Base-by-base conservation (phyloP, 352 stramenopile species). In the Globisporangium iwayamae region DNA sequence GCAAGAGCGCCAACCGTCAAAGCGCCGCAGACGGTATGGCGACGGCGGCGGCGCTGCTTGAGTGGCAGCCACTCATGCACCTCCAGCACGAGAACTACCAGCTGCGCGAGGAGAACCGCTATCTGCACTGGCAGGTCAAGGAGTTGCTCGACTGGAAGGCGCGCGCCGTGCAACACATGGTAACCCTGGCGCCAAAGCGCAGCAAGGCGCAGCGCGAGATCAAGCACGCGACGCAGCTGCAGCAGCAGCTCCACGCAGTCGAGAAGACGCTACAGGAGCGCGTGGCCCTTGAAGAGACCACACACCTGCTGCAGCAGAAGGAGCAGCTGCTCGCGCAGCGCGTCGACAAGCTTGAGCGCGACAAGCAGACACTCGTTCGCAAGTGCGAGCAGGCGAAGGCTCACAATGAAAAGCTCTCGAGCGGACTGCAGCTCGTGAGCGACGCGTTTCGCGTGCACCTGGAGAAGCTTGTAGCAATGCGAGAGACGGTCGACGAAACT, bases 61-160 rank as follows among this genome's bases (percentile, higher is more conserved):
- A 81, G 14, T 88, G 71, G 59, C 75, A 87, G 68, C 78, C 78
- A 3, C 66, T 90, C 63, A 69, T 83, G 48, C 71, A 83, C 47
- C 70, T 90, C 3, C 71, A 90, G 64, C 79, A 84, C 55, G 76
- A 83, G 32, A 90, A 90, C 69, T 90, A 81, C 58, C 69, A 84
- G 28, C 59, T 90, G 32, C 81, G 78, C 18, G 78, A 88, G 36
- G 75, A 88, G 66, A 87, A 83, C 52, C 70, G 74, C 32, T 30
- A 66, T 47, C 41, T 86, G 52, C 73, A 75, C 18, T 79, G 67
- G 28, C 70, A 90, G 48, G 70, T 89, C 32, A 69, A 69, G 28
- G 81, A 89, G 63, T 55, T 90, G 45, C 64, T 87, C 55, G 65
- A 50, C 0, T 90, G 81, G 81, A 90, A 90, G 55, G 81, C 87